Conservation (phyloP, 305 asterid genomes). For the Fraxinus floribunda region DNA sequence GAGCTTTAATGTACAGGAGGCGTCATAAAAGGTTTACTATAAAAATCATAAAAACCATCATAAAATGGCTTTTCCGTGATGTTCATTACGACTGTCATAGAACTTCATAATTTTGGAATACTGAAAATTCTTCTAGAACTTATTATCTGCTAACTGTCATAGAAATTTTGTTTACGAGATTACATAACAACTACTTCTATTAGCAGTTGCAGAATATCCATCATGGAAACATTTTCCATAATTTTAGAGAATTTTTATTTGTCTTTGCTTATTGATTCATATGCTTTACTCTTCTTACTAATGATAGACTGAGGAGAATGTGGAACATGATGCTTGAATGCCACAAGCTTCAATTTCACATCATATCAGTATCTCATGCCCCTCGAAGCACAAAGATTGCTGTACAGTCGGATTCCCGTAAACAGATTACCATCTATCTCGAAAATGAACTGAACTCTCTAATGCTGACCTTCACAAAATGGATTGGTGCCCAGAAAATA, state of each 20-base stretch:
- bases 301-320: constrained; percentile 78
- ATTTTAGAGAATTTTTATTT: neutral
- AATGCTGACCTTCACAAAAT: constrained; percentile 65
- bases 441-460: constrained; percentile 53
- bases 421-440: constrained; percentile 60
- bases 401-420: constrained; percentile 61
- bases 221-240: neutral
- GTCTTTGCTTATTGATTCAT: neutral
- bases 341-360: constrained; percentile 82
- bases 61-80: neutral
- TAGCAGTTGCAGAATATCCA: neutral
- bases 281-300: constrained; percentile 14
- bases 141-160: neutral
- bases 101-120: neutral
- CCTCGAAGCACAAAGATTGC: constrained; percentile 57
- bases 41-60: neutral
- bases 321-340: constrained; percentile 82
- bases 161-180: too few relatives aligned
- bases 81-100: neutral
- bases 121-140: neutral
- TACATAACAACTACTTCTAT: neutral
- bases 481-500: constrained; percentile 76
- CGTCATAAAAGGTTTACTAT: neutral
- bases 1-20: neutral
- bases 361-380: constrained; percentile 64